Conservation (phyloP, 2,329 filamentous ascomycete genomes). For the Hypocreales sp. region DNA sequence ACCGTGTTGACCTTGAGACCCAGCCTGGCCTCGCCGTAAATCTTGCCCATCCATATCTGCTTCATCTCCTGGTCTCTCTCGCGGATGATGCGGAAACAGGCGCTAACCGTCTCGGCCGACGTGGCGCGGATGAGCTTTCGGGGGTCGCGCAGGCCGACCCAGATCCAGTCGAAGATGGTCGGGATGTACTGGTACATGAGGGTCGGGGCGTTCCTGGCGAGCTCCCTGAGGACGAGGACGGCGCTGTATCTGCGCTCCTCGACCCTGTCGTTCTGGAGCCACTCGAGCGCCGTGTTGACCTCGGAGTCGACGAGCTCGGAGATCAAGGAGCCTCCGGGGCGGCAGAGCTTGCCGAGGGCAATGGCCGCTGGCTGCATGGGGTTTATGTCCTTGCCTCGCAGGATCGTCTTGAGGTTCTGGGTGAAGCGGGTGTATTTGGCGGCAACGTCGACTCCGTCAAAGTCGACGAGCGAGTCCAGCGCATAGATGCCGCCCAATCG, state of each 20-base stretch:
- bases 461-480: slow-evolving; percentile 85
- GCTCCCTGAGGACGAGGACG: slow-evolving; percentile 76
- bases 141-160: slow-evolving; percentile 80
- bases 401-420: slow-evolving; percentile 71
- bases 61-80: slow-evolving; percentile 83
- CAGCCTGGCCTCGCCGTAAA: slow-evolving; percentile 70
- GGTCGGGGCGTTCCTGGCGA: slow-evolving; percentile 85
- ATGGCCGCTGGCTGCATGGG: slow-evolving; percentile 84
- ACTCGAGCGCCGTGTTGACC: slow-evolving; percentile 90
- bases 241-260: slow-evolving; percentile 90
- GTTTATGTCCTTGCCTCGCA: slow-evolving; percentile 79
- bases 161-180: slow-evolving; percentile 91
- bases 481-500: slow-evolving; percentile 85
- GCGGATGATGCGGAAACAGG: slow-evolving; percentile 90
- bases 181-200: slow-evolving; percentile 90
- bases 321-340: slow-evolving; percentile 83
- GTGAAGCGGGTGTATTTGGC: slow-evolving; percentile 92
- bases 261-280: slow-evolving; percentile 86
- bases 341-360: slow-evolving; percentile 78
- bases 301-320: slow-evolving; percentile 94
- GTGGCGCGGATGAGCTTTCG: slow-evolving; percentile 86
- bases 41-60: slow-evolving; percentile 75
- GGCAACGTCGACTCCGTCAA: slow-evolving; percentile 85
- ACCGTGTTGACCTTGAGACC: slow-evolving; percentile 69
- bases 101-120: slow-evolving; percentile 82